Evolutionary conservation across 2,329 filamentous ascomycete genomes (phyloP), one percentile per base, ranked within the genome.

Genomic region (Trichophyton schoenleinii): DNA sequence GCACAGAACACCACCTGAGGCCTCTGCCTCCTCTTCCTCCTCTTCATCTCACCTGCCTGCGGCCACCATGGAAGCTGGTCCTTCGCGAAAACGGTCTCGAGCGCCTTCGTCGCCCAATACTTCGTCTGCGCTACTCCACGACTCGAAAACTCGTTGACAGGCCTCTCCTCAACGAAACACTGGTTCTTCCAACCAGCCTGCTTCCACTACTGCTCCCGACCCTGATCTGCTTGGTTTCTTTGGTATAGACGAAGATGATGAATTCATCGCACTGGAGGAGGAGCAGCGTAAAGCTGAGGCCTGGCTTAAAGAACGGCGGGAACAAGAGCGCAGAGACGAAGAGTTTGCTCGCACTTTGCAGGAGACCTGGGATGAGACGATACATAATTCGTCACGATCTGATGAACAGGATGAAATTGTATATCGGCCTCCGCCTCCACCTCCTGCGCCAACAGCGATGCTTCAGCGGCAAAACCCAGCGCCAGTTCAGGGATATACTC

Each of bases 291-390:
- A 68, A 61, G 70, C 71, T n/a, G 70, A 73, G 62, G 61, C 66
- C 57, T 72, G 66, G 66, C 63, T 73, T 11, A 57, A 69, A 60
- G 62, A 69, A 41, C 68, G 68, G 18, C 67, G 65, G 49, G 68
- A 71, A 59, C 71, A 73, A 64, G 72, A 73, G 61, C 71, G 68
- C 20, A 68, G 65, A 38, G 74, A 77, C 61, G 73, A 65, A n/a
- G 71, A 72, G 63, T 66, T 73, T 61, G 75, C 75, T 38, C 71
- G 72, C 53, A 69, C 63, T 28, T 66, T 78, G 11, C 71, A 75
- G 64, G 68, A 72, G 31, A 65, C 67, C 57, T 67, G 67, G 63
- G 58, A 66, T 61, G 64, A 67, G 13, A 48, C 63, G 7, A 44
- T 63, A 25, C 57, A 59, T 34, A 57, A 65, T 15, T 36, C 61